These are phyloP conservation scores for Solanum sejunctum DNA, from an alignment of 257 asterid species.

Conservation along the genomic window DNA sequence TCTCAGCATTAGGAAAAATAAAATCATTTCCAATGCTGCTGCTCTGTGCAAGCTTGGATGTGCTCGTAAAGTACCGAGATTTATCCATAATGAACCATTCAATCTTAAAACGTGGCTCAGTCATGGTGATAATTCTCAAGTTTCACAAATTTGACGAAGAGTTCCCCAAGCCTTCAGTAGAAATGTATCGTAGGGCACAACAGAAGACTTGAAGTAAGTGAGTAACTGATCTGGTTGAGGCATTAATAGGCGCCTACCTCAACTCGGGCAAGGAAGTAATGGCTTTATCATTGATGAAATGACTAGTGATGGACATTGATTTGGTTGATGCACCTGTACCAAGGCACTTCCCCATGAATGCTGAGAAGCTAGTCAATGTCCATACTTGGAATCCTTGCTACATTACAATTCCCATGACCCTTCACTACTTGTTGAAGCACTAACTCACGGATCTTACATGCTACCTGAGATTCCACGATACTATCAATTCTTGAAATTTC, in stretches of 20 bases:
- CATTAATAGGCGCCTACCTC: not conserved
- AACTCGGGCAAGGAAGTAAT: not conserved
- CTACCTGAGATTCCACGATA: not conserved
- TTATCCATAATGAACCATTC: too few species aligned
- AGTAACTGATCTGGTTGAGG: not conserved
- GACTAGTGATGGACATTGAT: not conserved
- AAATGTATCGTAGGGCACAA: not conserved
- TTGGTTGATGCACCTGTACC: not conserved
- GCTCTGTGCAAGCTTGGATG: slow-evolving; percentile 64
- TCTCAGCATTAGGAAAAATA: slow-evolving; percentile 36
- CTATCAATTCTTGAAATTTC: not conserved
- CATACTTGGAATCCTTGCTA: not conserved
- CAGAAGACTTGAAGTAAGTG: too few species aligned
- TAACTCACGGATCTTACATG: not conserved
- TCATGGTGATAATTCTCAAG: not conserved
- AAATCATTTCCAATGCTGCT: slow-evolving; percentile 36
- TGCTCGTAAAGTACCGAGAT: slow-evolving; percentile 26
- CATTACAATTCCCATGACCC: not conserved
- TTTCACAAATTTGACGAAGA: not conserved
- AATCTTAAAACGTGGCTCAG: not conserved
- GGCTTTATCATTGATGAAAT: not conserved
- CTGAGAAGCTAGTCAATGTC: not conserved
- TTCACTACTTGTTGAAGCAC: not conserved
- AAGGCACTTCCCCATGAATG: not conserved
- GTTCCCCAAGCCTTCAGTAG: not conserved